Conservation (phyloP, 306 rosid genomes). For the Styphnolobium japonicum region DNA sequence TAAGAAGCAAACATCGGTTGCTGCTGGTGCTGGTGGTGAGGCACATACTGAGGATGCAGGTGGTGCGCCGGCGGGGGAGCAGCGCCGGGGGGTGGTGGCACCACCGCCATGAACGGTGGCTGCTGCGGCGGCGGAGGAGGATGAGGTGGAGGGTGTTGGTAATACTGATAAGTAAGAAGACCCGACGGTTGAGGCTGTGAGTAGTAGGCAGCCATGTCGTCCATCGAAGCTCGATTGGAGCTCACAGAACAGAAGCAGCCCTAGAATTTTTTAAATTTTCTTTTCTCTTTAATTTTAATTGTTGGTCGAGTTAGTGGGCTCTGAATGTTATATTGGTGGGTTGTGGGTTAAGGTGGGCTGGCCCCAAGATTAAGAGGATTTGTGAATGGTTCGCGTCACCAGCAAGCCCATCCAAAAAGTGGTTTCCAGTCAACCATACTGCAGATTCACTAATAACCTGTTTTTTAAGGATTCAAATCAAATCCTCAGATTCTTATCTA, state of each 20-base stretch:
- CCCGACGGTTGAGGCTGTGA: constrained; percentile 53
- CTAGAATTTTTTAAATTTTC: constrained; percentile 16
- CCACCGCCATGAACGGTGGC: constrained; percentile 22
- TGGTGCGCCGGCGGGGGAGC: constrained; percentile 35
- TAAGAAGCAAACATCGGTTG: constrained; percentile 46
- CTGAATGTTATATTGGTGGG: not conserved
- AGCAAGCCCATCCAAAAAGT: too few species aligned
- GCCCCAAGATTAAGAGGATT: too few species aligned
- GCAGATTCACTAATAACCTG: too few species aligned
- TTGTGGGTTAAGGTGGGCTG: too few species aligned
- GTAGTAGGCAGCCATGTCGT: constrained; percentile 80
- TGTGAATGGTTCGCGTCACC: too few species aligned
- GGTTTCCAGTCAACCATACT: too few species aligned
- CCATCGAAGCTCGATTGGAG: constrained; percentile 46
- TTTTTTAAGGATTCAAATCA: too few species aligned
- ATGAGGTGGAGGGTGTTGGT: constrained; percentile 50
- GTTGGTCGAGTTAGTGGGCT: not conserved
- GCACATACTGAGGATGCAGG: constrained; percentile 36
- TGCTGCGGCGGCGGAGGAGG: constrained; percentile 19
- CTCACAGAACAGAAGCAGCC: constrained; percentile 23
- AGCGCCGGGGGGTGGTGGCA: constrained; percentile 47
- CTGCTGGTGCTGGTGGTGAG: constrained; percentile 39
- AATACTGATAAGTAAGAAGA: constrained; percentile 52
- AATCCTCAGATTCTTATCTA: too few species aligned
- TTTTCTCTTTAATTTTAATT: not conserved